These are phyloP conservation scores for Phytophthora parvispora DNA, from an alignment of 352 stramenopile species.

Conservation along the genomic window DNA sequence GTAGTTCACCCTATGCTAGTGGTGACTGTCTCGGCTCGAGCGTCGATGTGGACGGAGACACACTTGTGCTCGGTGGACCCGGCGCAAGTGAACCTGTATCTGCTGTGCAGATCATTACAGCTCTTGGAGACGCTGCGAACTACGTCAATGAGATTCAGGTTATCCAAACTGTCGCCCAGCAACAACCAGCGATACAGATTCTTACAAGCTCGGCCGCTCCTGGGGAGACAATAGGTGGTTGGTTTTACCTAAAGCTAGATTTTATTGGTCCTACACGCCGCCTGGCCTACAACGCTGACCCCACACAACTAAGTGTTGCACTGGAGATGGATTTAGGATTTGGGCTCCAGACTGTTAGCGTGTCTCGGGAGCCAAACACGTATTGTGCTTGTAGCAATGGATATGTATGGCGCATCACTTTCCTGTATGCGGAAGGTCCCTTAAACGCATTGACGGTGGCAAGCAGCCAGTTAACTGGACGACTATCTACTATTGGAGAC, in stretches of 20 bases:
- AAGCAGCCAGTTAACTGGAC: slow-evolving; percentile 62
- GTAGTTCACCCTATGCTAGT: slow-evolving; percentile 64
- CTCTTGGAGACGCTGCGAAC: slow-evolving; percentile 50
- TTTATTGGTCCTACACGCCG: slow-evolving; percentile 64
- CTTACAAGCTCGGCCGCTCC: slow-evolving; percentile 74
- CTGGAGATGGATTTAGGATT: slow-evolving; percentile 86
- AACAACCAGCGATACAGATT: slow-evolving; percentile 74
- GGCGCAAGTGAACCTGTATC: slow-evolving; percentile 65
- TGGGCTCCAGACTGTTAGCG: slow-evolving; percentile 59
- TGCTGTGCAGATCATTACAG: slow-evolving; percentile 79
- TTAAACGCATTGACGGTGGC: slow-evolving; percentile 54
- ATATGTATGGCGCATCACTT: slow-evolving; percentile 86
- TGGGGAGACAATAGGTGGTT: slow-evolving; percentile 75
- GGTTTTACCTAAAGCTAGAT: slow-evolving; percentile 75
- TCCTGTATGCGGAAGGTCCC: slow-evolving; percentile 72
- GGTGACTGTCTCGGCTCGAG: slow-evolving; percentile 70
- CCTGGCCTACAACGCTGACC: slow-evolving; percentile 78
- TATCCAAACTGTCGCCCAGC: slow-evolving; percentile 59
- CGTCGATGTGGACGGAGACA: slow-evolving; percentile 75
- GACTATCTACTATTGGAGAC: slow-evolving; percentile 65
- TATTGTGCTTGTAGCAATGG: slow-evolving; percentile 78
- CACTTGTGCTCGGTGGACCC: slow-evolving; percentile 75
- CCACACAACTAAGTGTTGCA: slow-evolving; percentile 68
- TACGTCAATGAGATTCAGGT: slow-evolving; percentile 85
- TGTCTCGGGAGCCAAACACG: slow-evolving; percentile 68